Conservation (phyloP, 805 yeast species). For the Komagataella pseudopastoris region DNA sequence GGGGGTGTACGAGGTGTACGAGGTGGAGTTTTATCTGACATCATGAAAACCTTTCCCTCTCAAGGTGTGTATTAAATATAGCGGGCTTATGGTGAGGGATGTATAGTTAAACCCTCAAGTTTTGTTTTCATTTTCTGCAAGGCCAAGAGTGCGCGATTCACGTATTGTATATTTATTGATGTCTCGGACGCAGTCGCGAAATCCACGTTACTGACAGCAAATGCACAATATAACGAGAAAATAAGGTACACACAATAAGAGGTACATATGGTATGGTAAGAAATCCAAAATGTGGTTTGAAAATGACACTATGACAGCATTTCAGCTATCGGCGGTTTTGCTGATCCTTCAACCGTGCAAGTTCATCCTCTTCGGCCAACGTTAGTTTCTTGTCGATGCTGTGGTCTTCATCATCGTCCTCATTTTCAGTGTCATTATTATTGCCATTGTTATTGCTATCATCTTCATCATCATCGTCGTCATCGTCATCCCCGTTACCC, state of each 20-base stretch:
- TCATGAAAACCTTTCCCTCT: background rate
- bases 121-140: background rate
- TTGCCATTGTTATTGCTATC: constrained; percentile 10
- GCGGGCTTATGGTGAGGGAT: background rate
- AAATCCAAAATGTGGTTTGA: background rate
- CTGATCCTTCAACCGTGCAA: constrained; percentile 5
- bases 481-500: constrained; percentile 23
- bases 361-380: constrained; percentile 19
- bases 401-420: constrained; percentile 14
- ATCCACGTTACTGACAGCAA: background rate
- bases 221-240: background rate
- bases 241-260: background rate
- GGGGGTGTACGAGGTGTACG: background rate
- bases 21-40: background rate
- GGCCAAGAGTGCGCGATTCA: background rate
- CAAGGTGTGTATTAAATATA: background rate
- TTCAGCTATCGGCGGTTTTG: background rate
- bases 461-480: constrained; percentile 16
- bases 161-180: background rate
- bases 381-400: constrained; percentile 10
- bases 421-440: constrained; percentile 15
- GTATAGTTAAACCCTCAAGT: background rate
- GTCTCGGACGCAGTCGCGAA: background rate
- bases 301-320: background rate
- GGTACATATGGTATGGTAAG: background rate